Evolutionary conservation across 257 asterid genomes (phyloP).

Genomic region (Paulownia fortunei): DNA sequence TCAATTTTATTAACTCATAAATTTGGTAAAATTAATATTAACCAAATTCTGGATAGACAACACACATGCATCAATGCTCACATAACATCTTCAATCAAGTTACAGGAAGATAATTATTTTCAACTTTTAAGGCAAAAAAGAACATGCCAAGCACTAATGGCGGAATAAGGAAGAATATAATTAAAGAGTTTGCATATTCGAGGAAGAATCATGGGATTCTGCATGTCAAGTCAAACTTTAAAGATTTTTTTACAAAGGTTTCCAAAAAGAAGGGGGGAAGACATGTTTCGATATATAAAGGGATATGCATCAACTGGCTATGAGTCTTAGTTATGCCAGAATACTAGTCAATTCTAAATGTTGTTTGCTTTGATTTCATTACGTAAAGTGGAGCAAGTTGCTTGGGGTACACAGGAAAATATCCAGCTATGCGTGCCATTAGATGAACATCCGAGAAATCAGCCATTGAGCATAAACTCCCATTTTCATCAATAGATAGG

Average conservation of each 20-base stretch:
- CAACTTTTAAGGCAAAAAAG: neutral
- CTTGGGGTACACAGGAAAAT: neutral
- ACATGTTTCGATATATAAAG: neutral
- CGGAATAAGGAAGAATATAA: neutral
- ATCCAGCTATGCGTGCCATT: neutral
- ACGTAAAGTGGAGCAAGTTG: neutral
- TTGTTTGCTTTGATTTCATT: neutral
- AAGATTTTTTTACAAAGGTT: neutral
- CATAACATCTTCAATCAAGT: neutral
- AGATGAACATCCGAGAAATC: neutral
- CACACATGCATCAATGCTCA: neutral
- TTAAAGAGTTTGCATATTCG: neutral
- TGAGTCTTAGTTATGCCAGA: neutral
- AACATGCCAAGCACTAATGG: neutral
- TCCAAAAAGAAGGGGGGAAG: neutral
- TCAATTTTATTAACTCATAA: neutral
- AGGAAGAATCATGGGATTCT: neutral
- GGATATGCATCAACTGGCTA: neutral
- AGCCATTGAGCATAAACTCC: neutral
- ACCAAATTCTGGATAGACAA: constrained; percentile 1
- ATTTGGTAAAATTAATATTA: neutral
- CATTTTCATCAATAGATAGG: neutral
- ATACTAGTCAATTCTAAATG: neutral
- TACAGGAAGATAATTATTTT: neutral
- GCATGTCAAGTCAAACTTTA: neutral